Evolutionary conservation across 2,329 filamentous ascomycete species (phyloP), one percentile per base, ranked within the genome.

Genomic region (Curvularia sp.): DNA sequence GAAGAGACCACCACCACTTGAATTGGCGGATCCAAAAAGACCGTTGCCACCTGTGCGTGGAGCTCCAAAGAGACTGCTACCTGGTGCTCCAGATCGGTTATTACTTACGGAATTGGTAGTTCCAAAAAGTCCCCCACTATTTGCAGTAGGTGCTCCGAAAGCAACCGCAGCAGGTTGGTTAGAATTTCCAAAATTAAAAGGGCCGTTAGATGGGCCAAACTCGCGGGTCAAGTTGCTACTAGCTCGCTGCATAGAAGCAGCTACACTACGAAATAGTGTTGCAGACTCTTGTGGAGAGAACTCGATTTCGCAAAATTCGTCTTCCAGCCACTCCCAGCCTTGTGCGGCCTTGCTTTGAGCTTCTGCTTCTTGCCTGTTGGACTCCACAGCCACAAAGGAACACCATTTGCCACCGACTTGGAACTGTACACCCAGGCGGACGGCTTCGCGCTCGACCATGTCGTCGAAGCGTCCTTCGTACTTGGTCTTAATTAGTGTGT

Each of bases 321-420:
- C 68, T 41, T 75, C 73, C 5, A 75, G 58, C 52, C 61, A 75
- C 43, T 71, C 66, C 64, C 67, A 71, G 8, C 58, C 54, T 31
- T 63, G 41, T 9, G 50, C 49, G 30, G 58, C 54, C 55, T 60
- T 56, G 13, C 67, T 38, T 28, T 60, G 42, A 9, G 35, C 13
- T 9, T 58, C 41, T 2, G 22, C 43, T 0, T 55, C 31, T 8
- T 57, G 51, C n/a, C 30, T 53, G 3, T 66, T 60, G 8, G 81
- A 77, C 60, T 88, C 81, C 1, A 90, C 81, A 2, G 90, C 90
- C 3, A 92, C 86, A 62, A 92, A 93, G 0, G 88, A 90, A 67
- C 86, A 90, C 84, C 86, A 90, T 69, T 88, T 89, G 1, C 88
- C 85, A 2, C 83, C 85, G 8, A 92, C 84, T 66, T 91, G 88